Conservation (phyloP, 768 basidiomycete species). For the Leucosporidium yakuticum region DNA sequence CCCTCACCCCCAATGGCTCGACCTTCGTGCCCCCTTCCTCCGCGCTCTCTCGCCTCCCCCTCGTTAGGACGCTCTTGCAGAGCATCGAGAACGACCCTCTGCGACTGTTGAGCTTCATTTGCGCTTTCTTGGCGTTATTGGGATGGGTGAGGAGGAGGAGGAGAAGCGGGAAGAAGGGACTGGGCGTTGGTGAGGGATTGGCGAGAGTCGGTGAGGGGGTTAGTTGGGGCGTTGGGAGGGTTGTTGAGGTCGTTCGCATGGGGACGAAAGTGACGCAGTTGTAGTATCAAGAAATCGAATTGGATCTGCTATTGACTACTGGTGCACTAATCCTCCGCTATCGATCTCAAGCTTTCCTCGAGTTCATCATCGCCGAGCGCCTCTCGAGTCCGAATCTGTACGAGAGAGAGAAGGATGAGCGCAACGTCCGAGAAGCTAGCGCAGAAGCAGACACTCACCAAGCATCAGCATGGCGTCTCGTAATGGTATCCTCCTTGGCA, state of each 20-base stretch:
- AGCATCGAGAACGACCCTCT: constrained; percentile 23
- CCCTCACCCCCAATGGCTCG: neutral
- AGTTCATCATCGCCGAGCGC: too few relatives aligned
- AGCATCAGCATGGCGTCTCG: too few relatives aligned
- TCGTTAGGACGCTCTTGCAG: constrained; percentile 5
- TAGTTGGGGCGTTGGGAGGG: constrained; percentile 1
- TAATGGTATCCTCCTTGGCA: too few relatives aligned
- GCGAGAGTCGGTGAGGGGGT: constrained; percentile 7
- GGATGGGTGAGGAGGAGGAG: constrained; percentile 15
- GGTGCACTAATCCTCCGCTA: too few relatives aligned
- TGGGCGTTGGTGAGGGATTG: constrained; percentile 12
- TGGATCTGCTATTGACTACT: neutral
- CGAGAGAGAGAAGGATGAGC: too few relatives aligned
- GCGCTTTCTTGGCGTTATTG: constrained; percentile 14
- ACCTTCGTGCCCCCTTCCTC: neutral
- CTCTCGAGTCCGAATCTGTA: too few relatives aligned
- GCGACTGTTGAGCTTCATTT: constrained; percentile 13
- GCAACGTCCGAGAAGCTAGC: too few relatives aligned
- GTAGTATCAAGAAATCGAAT: constrained; percentile 1
- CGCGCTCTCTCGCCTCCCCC: neutral
- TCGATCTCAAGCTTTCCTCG: too few relatives aligned
- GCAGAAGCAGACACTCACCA: too few relatives aligned
- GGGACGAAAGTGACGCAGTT: constrained; percentile 24
- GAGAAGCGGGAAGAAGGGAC: neutral
- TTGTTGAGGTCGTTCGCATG: constrained; percentile 24